Conservation (phyloP, 2,329 filamentous ascomycete genomes). For the Emmonsiellopsis sp. region DNA sequence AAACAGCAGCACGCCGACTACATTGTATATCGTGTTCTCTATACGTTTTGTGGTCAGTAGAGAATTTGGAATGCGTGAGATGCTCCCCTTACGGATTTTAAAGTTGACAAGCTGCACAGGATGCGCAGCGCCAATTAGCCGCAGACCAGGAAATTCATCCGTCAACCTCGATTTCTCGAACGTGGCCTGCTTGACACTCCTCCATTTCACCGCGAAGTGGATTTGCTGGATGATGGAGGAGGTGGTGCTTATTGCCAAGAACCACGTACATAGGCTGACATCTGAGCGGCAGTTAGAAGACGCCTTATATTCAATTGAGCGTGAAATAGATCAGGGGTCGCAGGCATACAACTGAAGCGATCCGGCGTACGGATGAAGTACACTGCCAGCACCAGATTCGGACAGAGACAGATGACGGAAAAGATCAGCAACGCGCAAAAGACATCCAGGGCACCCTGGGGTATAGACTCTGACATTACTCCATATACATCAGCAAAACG, state of each 20-base stretch:
- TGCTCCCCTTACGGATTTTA: not conserved
- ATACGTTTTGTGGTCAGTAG: not conserved
- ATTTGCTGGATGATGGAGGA: not conserved
- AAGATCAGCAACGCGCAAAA: not conserved
- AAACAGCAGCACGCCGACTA: not conserved
- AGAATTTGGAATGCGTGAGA: not conserved
- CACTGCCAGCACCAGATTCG: not conserved
- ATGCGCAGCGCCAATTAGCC: not conserved
- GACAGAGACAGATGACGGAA: not conserved
- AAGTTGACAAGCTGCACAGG: not conserved
- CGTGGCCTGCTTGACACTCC: not conserved
- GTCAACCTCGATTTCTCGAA: not conserved
- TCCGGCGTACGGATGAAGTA: not conserved
- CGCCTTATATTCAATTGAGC: too few relatives aligned
- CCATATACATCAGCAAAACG: too few relatives aligned
- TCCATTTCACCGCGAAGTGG: not conserved
- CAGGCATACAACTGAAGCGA: not conserved
- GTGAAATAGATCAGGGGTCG: not conserved
- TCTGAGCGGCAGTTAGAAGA: not conserved
- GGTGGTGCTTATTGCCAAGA: not conserved
- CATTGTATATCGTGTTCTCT: not conserved
- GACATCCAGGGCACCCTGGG: not conserved
- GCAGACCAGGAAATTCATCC: not conserved
- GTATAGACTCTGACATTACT: not conserved
- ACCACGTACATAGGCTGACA: not conserved